Conservation (phyloP, 805 yeast genomes). For the Grigorovia jiainica region DNA sequence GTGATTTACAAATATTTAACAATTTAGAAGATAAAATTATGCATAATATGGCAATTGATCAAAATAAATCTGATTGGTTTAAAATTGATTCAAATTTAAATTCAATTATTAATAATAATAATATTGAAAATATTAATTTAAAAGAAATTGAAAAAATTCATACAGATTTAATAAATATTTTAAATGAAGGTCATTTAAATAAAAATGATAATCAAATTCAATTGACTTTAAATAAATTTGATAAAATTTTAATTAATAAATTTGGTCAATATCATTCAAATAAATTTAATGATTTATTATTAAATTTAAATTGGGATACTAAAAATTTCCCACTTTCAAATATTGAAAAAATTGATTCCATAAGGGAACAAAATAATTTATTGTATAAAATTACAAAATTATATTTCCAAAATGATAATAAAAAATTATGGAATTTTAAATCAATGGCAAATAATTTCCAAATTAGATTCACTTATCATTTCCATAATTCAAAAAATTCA, state of each 20-base stretch:
- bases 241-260: conserved; percentile 6
- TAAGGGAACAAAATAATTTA: conserved; percentile 14
- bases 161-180: conserved; percentile 2
- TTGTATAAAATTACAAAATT: conserved; percentile 15
- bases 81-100: conserved; percentile 2
- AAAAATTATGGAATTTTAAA: conserved; percentile 37
- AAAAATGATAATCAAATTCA: neutral
- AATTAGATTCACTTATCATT: conserved; percentile 46
- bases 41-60: conserved; percentile 6
- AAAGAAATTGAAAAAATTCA: conserved; percentile 6
- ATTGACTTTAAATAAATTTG: conserved; percentile 7
- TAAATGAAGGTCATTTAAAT: conserved; percentile 3
- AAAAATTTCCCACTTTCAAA: conserved; percentile 11
- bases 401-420: conserved; percentile 4
- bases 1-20: conserved; percentile 14
- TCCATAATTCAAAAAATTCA: conserved; percentile 31
- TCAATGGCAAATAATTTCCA: conserved; percentile 37
- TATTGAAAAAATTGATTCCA: conserved; percentile 6
- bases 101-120: neutral
- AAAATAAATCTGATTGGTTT: conserved; percentile 2
- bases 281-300: conserved; percentile 10
- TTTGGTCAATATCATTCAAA: conserved; percentile 8
- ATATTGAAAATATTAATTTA: neutral
- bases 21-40: conserved; percentile 8
- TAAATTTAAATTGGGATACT: conserved; percentile 27